Conservation (phyloP, 208 protist genomes). For the Leishmania martiniquensis region DNA sequence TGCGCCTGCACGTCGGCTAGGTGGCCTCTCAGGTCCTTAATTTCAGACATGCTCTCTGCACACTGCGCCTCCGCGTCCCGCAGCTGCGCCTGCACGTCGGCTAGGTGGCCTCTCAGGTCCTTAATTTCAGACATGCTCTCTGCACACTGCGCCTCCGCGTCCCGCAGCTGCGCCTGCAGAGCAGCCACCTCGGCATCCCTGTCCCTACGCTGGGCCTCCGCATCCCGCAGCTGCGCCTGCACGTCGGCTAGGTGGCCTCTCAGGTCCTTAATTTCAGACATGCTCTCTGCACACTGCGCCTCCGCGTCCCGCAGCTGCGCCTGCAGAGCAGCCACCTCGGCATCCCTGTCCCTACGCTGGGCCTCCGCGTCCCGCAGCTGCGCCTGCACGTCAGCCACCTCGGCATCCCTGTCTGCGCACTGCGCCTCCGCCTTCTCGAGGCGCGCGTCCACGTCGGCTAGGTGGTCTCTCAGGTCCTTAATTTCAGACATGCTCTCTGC, state of each 20-base stretch:
- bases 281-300: too few species aligned
- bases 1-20: too few species aligned
- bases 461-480: slow-evolving; percentile 17
- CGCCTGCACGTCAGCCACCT: neutral
- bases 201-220: slow-evolving; percentile 3
- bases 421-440: neutral
- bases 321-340: slow-evolving; percentile 1
- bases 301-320: slow-evolving; percentile 12
- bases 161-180: slow-evolving; percentile 15
- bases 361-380: slow-evolving; percentile 10
- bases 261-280: too few species aligned
- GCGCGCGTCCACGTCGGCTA: slow-evolving; percentile 9
- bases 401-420: neutral
- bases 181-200: slow-evolving; percentile 53
- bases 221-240: neutral
- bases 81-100: neutral
- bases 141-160: slow-evolving; percentile 27
- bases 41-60: too few species aligned
- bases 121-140: too few species aligned
- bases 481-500: neutral
- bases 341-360: neutral
- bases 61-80: neutral
- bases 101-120: too few species aligned
- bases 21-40: too few species aligned
- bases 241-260: too few species aligned